phyloP scores from a whole-genome alignment of 179 eudicot species.

The Drosera spatulata region DNA sequence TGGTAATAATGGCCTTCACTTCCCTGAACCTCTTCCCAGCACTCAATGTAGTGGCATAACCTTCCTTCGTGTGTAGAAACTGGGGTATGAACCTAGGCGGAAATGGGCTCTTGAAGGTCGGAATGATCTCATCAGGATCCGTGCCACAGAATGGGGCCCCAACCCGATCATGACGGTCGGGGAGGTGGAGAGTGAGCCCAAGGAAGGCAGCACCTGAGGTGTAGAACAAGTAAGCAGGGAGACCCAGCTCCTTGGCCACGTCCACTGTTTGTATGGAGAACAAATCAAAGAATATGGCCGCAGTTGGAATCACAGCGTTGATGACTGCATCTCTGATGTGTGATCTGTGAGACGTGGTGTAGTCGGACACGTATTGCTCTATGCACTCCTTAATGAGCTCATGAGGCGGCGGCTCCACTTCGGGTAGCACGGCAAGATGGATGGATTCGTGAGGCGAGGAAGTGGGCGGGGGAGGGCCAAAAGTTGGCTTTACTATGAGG shows the following conservation, averaged over 20 bases:
- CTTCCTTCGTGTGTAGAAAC: constrained; percentile 2
- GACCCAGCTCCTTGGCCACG: constrained; percentile 14
- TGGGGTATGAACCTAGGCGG: constrained; percentile 9
- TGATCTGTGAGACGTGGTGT: constrained; percentile 5
- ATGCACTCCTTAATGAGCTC: background rate
- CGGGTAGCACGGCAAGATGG: constrained; percentile 2
- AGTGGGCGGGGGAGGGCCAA: background rate
- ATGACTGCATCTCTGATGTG: constrained; percentile 9
- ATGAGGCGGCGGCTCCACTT: background rate
- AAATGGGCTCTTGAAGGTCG: constrained; percentile 11
- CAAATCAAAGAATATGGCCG: constrained; percentile 17
- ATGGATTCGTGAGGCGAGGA: background rate
- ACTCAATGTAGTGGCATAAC: constrained; percentile 4
- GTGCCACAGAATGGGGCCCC: constrained; percentile 1
- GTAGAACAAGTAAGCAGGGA: constrained; percentile 15
- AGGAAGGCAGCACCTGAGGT: constrained; percentile 19
- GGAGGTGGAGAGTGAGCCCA: constrained; percentile 18
- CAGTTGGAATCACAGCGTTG: constrained; percentile 3
- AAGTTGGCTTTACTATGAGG: constrained; percentile 2
- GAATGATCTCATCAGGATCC: constrained; percentile 3
- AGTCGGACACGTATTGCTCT: background rate
- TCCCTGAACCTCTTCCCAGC: constrained; percentile 8
- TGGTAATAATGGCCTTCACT: constrained; percentile 21
- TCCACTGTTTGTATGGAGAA: constrained; percentile 21
- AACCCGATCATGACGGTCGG: background rate